A percentile compares a stretch with the other conserved stretches of the same genome.
Conservation (phyloP, 345 rosid species). For the Cochlearia excelsa region DNA sequence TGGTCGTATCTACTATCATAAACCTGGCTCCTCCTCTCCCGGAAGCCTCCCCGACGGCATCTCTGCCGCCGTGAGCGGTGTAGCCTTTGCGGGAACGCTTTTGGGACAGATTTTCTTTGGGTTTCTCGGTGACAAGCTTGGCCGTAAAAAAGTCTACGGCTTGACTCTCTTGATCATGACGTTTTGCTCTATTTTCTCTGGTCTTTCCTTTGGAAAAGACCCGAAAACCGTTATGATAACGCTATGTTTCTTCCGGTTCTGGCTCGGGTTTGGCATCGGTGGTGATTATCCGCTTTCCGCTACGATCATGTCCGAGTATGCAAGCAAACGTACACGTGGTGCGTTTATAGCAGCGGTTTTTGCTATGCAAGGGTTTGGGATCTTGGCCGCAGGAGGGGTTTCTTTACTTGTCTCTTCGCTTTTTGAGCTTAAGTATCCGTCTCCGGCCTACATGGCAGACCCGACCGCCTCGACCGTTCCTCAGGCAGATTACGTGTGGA, state of each 20-base stretch:
- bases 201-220: slow-evolving; percentile 58
- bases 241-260: slow-evolving; percentile 80
- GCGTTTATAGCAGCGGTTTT: slow-evolving; percentile 73
- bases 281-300: slow-evolving; percentile 87
- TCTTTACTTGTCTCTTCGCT: slow-evolving; percentile 39
- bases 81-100: slow-evolving; percentile 34
- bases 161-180: slow-evolving; percentile 46
- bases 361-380: slow-evolving; percentile 75
- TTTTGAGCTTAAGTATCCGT: neutral
- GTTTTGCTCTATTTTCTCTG: slow-evolving; percentile 70
- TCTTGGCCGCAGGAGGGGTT: slow-evolving; percentile 59
- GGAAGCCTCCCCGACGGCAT: slow-evolving; percentile 42
- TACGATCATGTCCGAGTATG: slow-evolving; percentile 76
- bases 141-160: slow-evolving; percentile 45
- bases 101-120: slow-evolving; percentile 45
- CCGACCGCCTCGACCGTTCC: slow-evolving; percentile 53
- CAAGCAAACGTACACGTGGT: slow-evolving; percentile 64
- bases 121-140: slow-evolving; percentile 46
- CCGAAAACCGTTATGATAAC: slow-evolving; percentile 44
- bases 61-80: slow-evolving; percentile 39
- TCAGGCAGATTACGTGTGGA: slow-evolving; percentile 59
- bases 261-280: slow-evolving; percentile 86
- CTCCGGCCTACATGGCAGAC: slow-evolving; percentile 26
- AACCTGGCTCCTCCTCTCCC: slow-evolving; percentile 29
- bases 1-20: slow-evolving; percentile 47